Evolutionary conservation across 2,329 filamentous ascomycete genomes (phyloP), one percentile per base, ranked within the genome.

Genomic region (Paecilomyces niveus): DNA sequence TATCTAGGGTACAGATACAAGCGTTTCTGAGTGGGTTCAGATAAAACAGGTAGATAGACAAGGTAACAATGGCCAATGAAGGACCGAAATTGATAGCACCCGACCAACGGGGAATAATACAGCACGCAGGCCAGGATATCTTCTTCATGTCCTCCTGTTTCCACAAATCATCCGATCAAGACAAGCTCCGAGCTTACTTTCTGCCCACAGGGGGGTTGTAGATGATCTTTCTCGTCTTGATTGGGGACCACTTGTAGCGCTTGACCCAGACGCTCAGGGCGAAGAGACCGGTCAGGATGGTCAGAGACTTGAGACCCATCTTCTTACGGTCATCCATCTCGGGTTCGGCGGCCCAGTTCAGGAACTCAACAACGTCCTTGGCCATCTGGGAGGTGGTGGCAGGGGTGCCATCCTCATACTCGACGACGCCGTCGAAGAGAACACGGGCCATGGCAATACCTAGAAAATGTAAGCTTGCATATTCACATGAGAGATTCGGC

Each of bases 261-360:
- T 99, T 99, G 66, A 97, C 89, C 92, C 92, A 99, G 70, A 99
- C 86, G 76, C 89, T 95, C 71, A 97, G 72, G 58, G 90, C 91
- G 74, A 91, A 89, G 63, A 99, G 82, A 62, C 88, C 85, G 62
- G 88, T 83, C 57, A 87, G 86, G 66, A 96, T 85, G 66, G 89
- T 86, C 68, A 99, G 77, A 57, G 96, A 90, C 87, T 99, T 97
- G 85, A 96, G 87, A 71, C 94, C 94, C 94, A 97, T 99, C 83
- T 92, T 94, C 89, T 99, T 99, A 75, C 94, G 89, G 75, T 97
- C 88, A 74, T 99, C 94, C 92, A 97, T 96, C 84, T 99, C 94
- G 54, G 94, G 94, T 83, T 99, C 94, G 59, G 94, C 92, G 57
- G 94, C 85, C 94, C 94, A 99, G 88, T 99, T 97, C 74, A 99